phyloP scores from a whole-genome alignment of 208 protist genomes.

The Acanthamoeba pearcei region DNA sequence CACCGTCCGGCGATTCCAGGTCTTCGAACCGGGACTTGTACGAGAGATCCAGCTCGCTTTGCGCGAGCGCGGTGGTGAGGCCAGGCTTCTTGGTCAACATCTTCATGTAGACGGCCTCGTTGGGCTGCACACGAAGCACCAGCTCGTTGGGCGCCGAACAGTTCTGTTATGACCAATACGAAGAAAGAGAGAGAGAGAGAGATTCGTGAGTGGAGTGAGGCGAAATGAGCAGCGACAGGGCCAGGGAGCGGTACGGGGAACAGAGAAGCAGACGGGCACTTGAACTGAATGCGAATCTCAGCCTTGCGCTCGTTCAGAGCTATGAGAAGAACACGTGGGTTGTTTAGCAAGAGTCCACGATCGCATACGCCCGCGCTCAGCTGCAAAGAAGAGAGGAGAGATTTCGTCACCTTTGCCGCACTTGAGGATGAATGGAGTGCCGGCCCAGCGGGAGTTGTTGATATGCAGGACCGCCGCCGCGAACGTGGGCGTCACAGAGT shows the following conservation, averaged over 20 bases:
- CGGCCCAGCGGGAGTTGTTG: slow-evolving; percentile 90
- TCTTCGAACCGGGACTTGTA: slow-evolving; percentile 84
- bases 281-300: slow-evolving; percentile 90
- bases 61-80: slow-evolving; percentile 64
- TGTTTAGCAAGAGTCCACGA: background rate
- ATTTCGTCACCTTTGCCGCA: slow-evolving; percentile 84
- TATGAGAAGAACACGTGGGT: background rate
- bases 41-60: slow-evolving; percentile 88
- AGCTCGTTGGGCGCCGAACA: slow-evolving; percentile 89
- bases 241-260: slow-evolving; percentile 75
- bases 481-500: slow-evolving; percentile 89
- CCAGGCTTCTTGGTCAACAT: slow-evolving; percentile 86
- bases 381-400: background rate
- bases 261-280: slow-evolving; percentile 80
- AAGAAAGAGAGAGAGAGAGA: background rate
- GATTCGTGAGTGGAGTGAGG: background rate
- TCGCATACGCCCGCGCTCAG: background rate
- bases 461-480: slow-evolving; percentile 85
- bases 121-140: slow-evolving; percentile 91
- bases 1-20: slow-evolving; percentile 74
- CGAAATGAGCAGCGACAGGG: background rate
- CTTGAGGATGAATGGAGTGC: slow-evolving; percentile 90
- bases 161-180: background rate
- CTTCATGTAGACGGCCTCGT: slow-evolving; percentile 90
- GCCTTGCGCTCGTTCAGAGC: slow-evolving; percentile 88